These are phyloP conservation scores for Claviceps citrina DNA, from an alignment of 2,329 filamentous ascomycete species.

Conservation along the genomic window DNA sequence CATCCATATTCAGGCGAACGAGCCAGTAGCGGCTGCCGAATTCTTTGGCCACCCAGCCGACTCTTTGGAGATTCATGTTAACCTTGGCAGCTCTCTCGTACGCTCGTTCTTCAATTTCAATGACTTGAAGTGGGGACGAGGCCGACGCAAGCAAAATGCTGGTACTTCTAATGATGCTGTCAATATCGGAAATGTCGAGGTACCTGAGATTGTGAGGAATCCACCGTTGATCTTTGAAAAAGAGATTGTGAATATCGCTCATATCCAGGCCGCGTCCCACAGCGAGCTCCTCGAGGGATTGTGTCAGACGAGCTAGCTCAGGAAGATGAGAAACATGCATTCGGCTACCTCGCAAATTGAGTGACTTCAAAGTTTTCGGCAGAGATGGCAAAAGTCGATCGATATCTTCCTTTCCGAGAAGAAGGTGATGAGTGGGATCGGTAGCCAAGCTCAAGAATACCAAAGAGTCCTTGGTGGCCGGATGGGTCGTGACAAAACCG, in stretches of 20 bases:
- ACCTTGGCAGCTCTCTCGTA: slow-evolving; percentile 50
- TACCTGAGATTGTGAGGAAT: slow-evolving; percentile 50
- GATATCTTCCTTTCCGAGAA: slow-evolving; percentile 52
- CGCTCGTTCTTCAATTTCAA: slow-evolving; percentile 58
- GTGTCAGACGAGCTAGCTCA: slow-evolving; percentile 47
- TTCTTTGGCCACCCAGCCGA: slow-evolving; percentile 59
- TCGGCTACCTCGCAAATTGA: slow-evolving; percentile 61
- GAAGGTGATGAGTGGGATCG: slow-evolving; percentile 56
- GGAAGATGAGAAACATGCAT: slow-evolving; percentile 51
- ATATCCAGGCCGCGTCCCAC: slow-evolving; percentile 53
- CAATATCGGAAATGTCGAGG: slow-evolving; percentile 55
- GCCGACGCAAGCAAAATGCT: slow-evolving; percentile 43
- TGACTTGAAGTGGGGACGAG: slow-evolving; percentile 56
- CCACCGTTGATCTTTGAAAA: slow-evolving; percentile 33
- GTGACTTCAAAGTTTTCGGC: slow-evolving; percentile 51
- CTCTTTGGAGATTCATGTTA: slow-evolving; percentile 39
- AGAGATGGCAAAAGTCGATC: slow-evolving; percentile 49
- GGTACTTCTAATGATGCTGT: slow-evolving; percentile 41
- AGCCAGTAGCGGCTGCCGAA: slow-evolving; percentile 52
- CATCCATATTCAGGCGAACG: slow-evolving; percentile 36
- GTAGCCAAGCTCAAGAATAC: slow-evolving; percentile 59
- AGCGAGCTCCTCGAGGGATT: slow-evolving; percentile 59
- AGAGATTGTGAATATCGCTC: slow-evolving; percentile 49
- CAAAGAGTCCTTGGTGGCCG: slow-evolving; percentile 47
- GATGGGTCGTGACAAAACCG: slow-evolving; percentile 55